Evolutionary conservation across 108 stramenopile species (phyloP).

Genomic region (Aurantiochytrium sp.): DNA sequence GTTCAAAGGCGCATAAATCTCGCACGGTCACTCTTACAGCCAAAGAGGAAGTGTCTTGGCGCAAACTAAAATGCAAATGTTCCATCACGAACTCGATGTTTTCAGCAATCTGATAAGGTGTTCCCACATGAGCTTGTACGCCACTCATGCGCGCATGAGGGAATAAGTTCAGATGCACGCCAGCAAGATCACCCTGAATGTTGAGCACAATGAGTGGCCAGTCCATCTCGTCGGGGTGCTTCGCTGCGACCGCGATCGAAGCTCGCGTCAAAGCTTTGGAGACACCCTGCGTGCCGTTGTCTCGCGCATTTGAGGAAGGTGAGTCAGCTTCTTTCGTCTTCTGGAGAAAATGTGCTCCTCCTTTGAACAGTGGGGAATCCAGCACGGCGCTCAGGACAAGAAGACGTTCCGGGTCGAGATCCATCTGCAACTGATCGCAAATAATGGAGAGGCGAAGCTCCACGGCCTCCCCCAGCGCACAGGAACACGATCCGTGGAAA

Average conservation of each 20-base stretch:
- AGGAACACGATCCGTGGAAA: neutral
- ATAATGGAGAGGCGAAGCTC: neutral
- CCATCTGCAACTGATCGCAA: neutral
- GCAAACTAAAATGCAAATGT: neutral
- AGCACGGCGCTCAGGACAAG: neutral
- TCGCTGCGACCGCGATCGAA: no score
- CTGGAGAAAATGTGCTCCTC: no score
- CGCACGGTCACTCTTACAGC: neutral
- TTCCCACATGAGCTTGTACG: neutral
- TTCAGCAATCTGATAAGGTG: neutral
- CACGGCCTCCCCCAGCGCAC: neutral
- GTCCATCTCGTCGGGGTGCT: neutral
- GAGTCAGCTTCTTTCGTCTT: no score
- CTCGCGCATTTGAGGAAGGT: no score
- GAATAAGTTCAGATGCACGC: neutral
- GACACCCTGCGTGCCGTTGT: no score
- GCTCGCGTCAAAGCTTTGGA: no score
- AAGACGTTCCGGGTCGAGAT: neutral
- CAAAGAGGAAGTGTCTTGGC: neutral
- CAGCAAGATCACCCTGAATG: neutral
- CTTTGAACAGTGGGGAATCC: neutral
- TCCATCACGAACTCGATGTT: neutral
- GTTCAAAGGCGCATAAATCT: neutral
- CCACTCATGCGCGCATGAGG: neutral
- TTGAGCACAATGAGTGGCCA: neutral